Conservation (phyloP, 1,139 yeast species). For the Blastobotrys illinoisensis region DNA sequence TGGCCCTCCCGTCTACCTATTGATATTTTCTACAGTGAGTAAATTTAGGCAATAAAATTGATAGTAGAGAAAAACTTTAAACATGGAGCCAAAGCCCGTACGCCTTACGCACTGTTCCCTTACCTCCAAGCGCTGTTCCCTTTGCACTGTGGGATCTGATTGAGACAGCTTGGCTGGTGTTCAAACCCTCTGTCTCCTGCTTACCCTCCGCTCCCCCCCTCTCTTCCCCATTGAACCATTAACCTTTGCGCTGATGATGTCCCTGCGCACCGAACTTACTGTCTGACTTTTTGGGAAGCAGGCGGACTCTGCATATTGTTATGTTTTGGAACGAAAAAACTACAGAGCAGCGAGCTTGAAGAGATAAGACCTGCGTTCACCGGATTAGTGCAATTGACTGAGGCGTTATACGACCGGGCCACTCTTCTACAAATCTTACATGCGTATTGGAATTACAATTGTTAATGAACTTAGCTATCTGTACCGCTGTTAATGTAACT, state of each 20-base stretch:
- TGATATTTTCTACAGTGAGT: neutral
- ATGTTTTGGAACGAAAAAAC: neutral
- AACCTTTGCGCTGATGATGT: neutral
- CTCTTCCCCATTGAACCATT: neutral
- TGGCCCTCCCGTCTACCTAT: neutral
- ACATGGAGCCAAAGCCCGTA: neutral
- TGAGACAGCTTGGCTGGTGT: neutral
- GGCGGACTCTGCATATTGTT: neutral
- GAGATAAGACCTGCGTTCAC: neutral
- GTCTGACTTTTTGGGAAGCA: neutral
- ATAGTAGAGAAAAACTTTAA: neutral
- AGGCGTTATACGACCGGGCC: neutral
- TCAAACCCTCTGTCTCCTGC: neutral
- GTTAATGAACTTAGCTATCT: neutral
- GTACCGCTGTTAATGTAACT: neutral
- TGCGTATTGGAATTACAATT: neutral
- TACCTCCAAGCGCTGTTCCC: neutral
- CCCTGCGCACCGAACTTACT: neutral
- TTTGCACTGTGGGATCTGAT: neutral
- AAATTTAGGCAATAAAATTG: neutral
- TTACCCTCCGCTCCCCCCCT: neutral
- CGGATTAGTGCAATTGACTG: neutral
- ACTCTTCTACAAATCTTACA: neutral
- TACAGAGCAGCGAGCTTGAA: neutral
- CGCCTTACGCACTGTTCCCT: neutral